These are phyloP conservation scores for Tetraselmis striata DNA, from an alignment of 139 green algal species.

Conservation along the genomic window DNA sequence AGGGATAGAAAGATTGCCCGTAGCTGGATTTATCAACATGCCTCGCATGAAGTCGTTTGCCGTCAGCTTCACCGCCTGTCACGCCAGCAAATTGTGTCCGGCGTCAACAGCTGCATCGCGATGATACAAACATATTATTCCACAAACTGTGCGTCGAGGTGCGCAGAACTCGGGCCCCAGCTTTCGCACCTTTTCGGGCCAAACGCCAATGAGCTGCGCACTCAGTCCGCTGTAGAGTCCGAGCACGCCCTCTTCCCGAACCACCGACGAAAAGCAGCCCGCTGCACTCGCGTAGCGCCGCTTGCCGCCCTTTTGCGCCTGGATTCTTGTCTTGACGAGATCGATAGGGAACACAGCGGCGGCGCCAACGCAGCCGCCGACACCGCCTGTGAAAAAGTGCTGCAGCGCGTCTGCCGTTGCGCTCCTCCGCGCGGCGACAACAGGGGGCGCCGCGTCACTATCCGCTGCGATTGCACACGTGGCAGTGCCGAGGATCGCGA, in stretches of 20 bases:
- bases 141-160: no score
- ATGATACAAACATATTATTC: no score
- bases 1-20: not conserved
- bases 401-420: not conserved
- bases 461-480: no score
- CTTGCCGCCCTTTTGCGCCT: not conserved
- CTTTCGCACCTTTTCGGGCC: not conserved
- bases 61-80: not conserved
- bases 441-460: no score
- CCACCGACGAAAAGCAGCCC: not conserved
- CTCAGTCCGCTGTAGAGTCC: not conserved
- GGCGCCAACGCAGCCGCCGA: not conserved
- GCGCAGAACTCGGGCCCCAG: no score
- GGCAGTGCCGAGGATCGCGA: no score
- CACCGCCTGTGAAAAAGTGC: not conserved
- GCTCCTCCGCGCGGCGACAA: not conserved
- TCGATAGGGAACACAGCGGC: not conserved
- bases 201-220: not conserved
- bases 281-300: not conserved
- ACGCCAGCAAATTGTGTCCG: no score
- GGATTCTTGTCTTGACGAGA: not conserved
- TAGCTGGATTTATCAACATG: not conserved
- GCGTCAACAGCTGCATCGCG: no score
- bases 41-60: not conserved
- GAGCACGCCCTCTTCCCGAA: not conserved